Conservation (phyloP, 2,329 filamentous ascomycete genomes). For the Aspergillus proliferans region DNA sequence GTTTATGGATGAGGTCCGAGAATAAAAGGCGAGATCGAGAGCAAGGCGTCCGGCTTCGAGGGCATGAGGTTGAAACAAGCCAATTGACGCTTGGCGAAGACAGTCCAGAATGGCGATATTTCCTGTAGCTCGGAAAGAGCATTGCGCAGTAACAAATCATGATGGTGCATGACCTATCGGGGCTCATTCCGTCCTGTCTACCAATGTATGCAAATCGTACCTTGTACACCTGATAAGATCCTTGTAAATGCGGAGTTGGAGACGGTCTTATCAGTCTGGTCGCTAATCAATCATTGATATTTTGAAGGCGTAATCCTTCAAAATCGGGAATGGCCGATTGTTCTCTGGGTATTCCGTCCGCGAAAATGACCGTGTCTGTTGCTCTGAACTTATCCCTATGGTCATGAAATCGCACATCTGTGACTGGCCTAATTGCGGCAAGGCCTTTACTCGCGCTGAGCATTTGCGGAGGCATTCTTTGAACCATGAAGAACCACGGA, state of each 20-base stretch:
- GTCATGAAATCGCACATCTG: slow-evolving; percentile 27
- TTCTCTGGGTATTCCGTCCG: no score
- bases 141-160: background rate
- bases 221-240: no score
- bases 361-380: background rate
- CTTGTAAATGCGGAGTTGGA: no score
- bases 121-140: slow-evolving; percentile 8
- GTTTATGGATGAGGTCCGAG: slow-evolving; percentile 42
- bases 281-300: no score
- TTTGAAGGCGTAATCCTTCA: no score
- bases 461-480: slow-evolving; percentile 54
- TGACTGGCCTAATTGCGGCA: slow-evolving; percentile 43
- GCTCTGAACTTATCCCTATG: background rate
- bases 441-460: slow-evolving; percentile 52
- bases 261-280: no score
- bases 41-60: slow-evolving; percentile 29
- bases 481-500: slow-evolving; percentile 50
- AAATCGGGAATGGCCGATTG: no score
- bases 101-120: slow-evolving; percentile 31
- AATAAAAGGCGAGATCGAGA: slow-evolving; percentile 37
- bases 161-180: background rate
- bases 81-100: slow-evolving; percentile 34
- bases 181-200: background rate
- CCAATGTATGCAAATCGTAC: no score
- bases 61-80: slow-evolving; percentile 35